Evolutionary conservation across 345 rosid species (phyloP).

Genomic region (Eucalyptus victrix): DNA sequence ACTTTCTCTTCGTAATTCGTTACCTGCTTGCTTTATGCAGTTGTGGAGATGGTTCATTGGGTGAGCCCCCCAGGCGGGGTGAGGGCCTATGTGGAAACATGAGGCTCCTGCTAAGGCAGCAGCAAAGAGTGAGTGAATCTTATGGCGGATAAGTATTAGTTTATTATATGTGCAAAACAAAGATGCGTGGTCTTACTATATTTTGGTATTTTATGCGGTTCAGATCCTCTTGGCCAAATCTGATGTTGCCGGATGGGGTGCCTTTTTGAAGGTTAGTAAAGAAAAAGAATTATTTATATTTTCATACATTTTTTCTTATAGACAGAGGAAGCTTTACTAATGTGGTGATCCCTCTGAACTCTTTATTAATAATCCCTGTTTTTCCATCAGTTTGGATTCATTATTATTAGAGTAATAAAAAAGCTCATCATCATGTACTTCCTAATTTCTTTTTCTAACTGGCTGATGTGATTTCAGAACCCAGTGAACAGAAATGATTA

Average conservation of each 20-base stretch:
- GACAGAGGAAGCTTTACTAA: neutral
- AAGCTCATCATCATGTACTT: neutral
- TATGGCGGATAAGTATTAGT: neutral
- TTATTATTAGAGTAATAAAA: neutral
- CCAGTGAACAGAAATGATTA: conserved; percentile 89
- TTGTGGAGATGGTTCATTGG: conserved; percentile 65
- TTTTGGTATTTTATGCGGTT: neutral
- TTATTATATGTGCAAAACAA: neutral
- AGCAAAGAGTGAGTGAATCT: conserved; percentile 47
- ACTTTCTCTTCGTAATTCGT: neutral
- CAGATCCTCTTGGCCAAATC: conserved; percentile 92
- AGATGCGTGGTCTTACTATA: neutral
- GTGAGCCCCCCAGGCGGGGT: conserved; percentile 58
- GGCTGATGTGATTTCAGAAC: conserved; percentile 42
- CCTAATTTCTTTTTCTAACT: neutral
- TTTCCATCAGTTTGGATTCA: neutral
- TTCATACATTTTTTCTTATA: neutral
- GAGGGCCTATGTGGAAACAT: conserved; percentile 80
- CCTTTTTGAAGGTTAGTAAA: conserved; percentile 72
- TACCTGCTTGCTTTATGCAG: conserved; percentile 8
- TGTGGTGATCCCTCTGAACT: neutral
- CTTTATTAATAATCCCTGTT: neutral
- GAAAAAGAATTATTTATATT: neutral
- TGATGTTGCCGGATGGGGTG: conserved; percentile 99
- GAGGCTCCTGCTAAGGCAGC: conserved; percentile 70